phyloP scores from a whole-genome alignment of 768 basidiomycete genomes.

The Nevesoporus exiguus region DNA sequence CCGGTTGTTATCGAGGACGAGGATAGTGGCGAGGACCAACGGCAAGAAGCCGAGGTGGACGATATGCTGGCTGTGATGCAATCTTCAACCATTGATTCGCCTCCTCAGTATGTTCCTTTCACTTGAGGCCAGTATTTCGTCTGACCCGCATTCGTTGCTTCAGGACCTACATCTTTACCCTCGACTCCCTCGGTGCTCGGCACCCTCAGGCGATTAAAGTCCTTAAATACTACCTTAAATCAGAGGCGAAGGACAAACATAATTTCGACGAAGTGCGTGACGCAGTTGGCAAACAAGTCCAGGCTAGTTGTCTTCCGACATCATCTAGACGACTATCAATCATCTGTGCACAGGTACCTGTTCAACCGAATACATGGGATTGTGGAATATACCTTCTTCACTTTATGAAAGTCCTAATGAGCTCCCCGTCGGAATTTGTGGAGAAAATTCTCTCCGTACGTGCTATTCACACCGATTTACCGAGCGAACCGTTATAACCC shows the following conservation, averaged over 20 bases:
- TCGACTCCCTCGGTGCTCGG: constrained; percentile 82
- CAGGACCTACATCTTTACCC: constrained; percentile 79
- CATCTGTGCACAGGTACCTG: constrained; percentile 60
- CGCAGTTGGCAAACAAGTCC: constrained; percentile 47
- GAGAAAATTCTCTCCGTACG: constrained; percentile 42
- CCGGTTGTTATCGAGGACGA: constrained; percentile 18
- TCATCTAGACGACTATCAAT: background rate
- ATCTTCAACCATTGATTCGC: constrained; percentile 11
- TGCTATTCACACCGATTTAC: background rate
- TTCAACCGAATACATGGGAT: constrained; percentile 86
- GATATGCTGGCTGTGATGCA: constrained; percentile 28
- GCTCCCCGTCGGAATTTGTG: constrained; percentile 50
- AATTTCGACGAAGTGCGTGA: constrained; percentile 35
- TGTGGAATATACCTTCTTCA: constrained; percentile 93
- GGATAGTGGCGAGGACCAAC: constrained; percentile 27
- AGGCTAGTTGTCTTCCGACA: constrained; percentile 37
- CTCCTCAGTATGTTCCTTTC: constrained; percentile 20
- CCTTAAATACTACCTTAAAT: constrained; percentile 62
- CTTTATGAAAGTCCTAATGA: constrained; percentile 75
- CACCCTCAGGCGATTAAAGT: constrained; percentile 64
- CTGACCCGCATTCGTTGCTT: background rate
- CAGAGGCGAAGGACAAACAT: constrained; percentile 78
- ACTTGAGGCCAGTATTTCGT: background rate
- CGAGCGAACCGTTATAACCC: background rate
- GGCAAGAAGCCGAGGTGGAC: constrained; percentile 32